Evolutionary conservation across 129 eudicot species (phyloP).

Genomic region (Flaveria linearis): DNA sequence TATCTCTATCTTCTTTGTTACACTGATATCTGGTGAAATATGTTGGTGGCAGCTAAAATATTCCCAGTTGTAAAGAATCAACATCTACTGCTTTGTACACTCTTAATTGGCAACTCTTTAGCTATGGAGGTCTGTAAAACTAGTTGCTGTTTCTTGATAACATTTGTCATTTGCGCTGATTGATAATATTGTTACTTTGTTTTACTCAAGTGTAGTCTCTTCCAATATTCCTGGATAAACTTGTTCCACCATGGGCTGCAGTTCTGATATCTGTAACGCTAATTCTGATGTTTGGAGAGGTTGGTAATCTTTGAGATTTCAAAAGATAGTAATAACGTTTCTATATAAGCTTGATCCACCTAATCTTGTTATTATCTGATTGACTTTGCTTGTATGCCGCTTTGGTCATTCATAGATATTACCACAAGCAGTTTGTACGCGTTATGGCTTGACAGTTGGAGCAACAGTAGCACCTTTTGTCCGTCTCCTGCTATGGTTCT

Average conservation of each 20-base stretch:
- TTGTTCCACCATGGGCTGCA: conserved; percentile 99
- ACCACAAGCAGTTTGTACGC: conserved; percentile 96
- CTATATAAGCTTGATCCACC: not conserved
- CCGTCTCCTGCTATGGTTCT: conserved; percentile 71
- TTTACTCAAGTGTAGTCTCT: conserved; percentile 60
- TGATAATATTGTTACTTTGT: not conserved
- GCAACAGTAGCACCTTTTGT: conserved; percentile 92
- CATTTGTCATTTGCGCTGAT: not conserved
- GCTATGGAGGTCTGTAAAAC: conserved; percentile 88
- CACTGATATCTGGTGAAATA: conserved; percentile 20
- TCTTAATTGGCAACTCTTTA: conserved; percentile 90
- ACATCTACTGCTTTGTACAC: conserved; percentile 96
- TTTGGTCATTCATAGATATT: conserved; percentile 55
- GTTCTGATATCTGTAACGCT: conserved; percentile 87
- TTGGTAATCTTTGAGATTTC: conserved; percentile 24
- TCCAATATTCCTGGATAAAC: conserved; percentile 92
- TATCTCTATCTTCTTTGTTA: not conserved
- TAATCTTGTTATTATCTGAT: conserved; percentile 2
- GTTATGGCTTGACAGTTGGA: conserved; percentile 93
- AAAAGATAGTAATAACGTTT: not conserved
- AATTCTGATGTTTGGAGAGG: conserved; percentile 98
- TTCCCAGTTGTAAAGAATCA: conserved; percentile 96
- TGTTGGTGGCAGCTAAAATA: conserved; percentile 76
- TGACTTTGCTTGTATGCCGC: not conserved
- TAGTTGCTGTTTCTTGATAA: conserved; percentile 18